Base-by-base conservation (phyloP, 441 rosid genomes). In the Syzygium syzygioides region DNA sequence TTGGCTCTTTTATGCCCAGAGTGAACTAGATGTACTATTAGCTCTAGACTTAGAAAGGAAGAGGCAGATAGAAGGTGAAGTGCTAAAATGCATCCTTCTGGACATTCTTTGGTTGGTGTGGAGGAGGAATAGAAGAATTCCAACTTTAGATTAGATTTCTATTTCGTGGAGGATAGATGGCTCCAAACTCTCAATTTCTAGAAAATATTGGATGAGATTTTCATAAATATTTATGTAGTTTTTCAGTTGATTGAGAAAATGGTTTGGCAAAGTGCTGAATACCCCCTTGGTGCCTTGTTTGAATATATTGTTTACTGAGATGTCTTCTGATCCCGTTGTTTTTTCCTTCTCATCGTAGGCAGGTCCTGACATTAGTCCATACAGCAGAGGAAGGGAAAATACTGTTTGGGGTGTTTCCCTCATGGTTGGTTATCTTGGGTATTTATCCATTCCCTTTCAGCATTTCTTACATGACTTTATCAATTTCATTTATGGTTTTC, bases 361-460 rank as follows among this genome's bases (percentile, higher is more conserved):
- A 41, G 99, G 98, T 89, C 88, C 93, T 55, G 98, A 97, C 89
- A 91, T 97, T 56, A 98, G 94, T 92, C 98, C 98, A 55, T 95
- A 97, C 92, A 96, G 90, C 89, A 95, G 93, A 91, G 98, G 98
- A 89, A 94, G 99, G 92, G 99, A 98, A 90, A 98, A 94, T 91
- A 98, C 99, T 64, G 98, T 94, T 59, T 96, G 99, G 99, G 99
- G 99, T 60, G 95, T 95, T 89, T 95, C 95, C 79, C 93, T 98
- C 90, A 98, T 98, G 99, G 92, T 93, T 85, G 98, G 99, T 90
- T 98, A 98, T 95, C 98, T 98, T 48, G 99, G 99, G 99, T 98
- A 95, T 91, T 87, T 79, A 85, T 88, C 91, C 68, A 59, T 79
- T 87, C 55, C 34, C 19, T 57, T 76, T 30, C 76, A 19, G 14